Evolutionary conservation across 2,329 filamentous ascomycete species (phyloP), one percentile per base, ranked within the genome.

Genomic region (Trichophyton equinum): DNA sequence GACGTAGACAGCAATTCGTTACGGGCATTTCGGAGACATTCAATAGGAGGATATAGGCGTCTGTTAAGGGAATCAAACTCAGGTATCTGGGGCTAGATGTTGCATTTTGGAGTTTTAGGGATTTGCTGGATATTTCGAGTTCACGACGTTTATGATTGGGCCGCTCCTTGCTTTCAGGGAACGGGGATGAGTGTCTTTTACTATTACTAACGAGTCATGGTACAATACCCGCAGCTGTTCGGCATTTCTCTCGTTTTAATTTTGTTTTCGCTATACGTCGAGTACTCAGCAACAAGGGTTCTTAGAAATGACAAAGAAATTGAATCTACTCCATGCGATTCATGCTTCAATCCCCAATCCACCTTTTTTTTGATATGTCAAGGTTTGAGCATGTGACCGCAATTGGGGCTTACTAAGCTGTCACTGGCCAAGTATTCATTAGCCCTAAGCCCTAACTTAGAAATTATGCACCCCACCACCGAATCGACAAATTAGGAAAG

Each of bases 361-460:
- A 7, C 18, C 18, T 46, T 1, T 46, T 20, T n/a, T 38, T 38
- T 38, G 11, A 38, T 38, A 38, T 11, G 9, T 38, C 33, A 38
- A 38, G 33, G 33, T 38, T 38, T 13, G 9, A 63, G 69, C 63
- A 66, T 62, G 38, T 42, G 62, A 40, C 63, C 47, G 9, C 61
- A 51, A 62, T 60, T 6, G 18, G 18, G 18, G 6, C 69, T 72
- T 53, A 74, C 68, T 72, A 70, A 75, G 71, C 69, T 70, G 69
- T 8, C 7, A 20, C 62, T 1, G 3, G 33, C 9, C 27, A 30
- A 6, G 27, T 30, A 7, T 1, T 30, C 0, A 30, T 38, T 27
- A 65, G 64, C 66, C 66, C 67, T 71, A 71, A 75, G 69, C 72
- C 74, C 73, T 75, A 70, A 63, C 69, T 69, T 70, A 72, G 67